phyloP scores from a whole-genome alignment of 495 filamentous ascomycete species.

The Wilcoxina mikolae region DNA sequence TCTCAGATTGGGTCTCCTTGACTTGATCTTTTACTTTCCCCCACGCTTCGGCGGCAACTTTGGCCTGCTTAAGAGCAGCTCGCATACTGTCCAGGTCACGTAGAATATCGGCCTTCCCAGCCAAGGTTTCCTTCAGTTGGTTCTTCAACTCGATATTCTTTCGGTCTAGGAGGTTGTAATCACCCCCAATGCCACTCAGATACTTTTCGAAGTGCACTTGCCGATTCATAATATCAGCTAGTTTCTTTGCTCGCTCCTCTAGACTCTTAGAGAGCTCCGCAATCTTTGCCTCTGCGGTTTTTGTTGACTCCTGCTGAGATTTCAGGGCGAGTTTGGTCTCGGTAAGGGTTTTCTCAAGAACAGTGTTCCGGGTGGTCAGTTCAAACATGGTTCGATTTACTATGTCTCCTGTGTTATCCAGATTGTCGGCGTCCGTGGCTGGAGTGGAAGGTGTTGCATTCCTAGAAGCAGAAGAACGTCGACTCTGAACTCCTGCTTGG shows the following conservation, averaged over 20 bases:
- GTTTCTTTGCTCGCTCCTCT: conserved; percentile 10
- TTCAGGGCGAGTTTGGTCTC: neutral
- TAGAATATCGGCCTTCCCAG: conserved; percentile 12
- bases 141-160: conserved; percentile 15
- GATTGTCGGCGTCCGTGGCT: neutral
- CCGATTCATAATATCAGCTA: conserved; percentile 14
- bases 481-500: neutral
- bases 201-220: conserved; percentile 19
- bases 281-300: conserved; percentile 11
- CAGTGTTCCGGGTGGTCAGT: conserved; percentile 20
- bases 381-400: conserved; percentile 9
- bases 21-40: neutral
- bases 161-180: conserved; percentile 22
- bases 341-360: conserved; percentile 16
- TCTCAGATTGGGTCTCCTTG: conserved; percentile 9
- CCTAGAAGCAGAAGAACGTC: neutral
- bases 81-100: conserved; percentile 9
- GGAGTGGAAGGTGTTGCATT: neutral
- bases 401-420: neutral
- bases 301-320: neutral
- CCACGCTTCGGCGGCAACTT: conserved; percentile 9
- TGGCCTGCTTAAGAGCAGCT: conserved; percentile 7
- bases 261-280: conserved; percentile 5
- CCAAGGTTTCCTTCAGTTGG: conserved; percentile 11
- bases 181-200: conserved; percentile 19